phyloP scores from a whole-genome alignment of 176 grass and related monocot species.

The Oryza brachyantha region DNA sequence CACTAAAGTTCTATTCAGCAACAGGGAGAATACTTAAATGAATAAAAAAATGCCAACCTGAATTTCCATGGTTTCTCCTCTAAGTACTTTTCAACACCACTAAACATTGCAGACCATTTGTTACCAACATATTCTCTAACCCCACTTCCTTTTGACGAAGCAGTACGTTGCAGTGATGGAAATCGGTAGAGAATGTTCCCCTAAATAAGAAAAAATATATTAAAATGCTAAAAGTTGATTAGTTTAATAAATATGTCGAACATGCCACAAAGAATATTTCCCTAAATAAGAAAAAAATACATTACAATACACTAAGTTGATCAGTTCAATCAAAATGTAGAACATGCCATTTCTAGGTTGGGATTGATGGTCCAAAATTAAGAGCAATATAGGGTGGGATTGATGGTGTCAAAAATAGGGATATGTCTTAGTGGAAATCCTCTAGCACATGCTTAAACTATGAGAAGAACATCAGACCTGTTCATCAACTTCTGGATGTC shows the following conservation, averaged over 20 bases:
- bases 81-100: constrained; percentile 74
- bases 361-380: constrained; percentile 11
- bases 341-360: constrained; percentile 1
- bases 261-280: constrained; percentile 65
- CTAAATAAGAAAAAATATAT: constrained; percentile 41
- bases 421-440: background rate
- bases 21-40: background rate
- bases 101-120: constrained; percentile 71
- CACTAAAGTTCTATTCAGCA: background rate
- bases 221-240: background rate
- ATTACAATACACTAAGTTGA: constrained; percentile 1
- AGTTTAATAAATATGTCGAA: constrained; percentile 6
- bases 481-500: constrained; percentile 91
- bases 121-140: constrained; percentile 84
- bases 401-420: constrained; percentile 13
- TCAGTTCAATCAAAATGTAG: background rate
- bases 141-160: constrained; percentile 56
- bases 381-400: no score
- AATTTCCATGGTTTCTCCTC: constrained; percentile 90
- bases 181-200: constrained; percentile 94
- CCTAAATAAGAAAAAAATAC: background rate
- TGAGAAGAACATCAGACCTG: constrained; percentile 48
- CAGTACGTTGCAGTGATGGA: constrained; percentile 88
- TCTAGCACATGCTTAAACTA: background rate
- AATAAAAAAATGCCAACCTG: constrained; percentile 47